Conservation (phyloP, 2,329 filamentous ascomycete species). For the Arthroderma sp. region DNA sequence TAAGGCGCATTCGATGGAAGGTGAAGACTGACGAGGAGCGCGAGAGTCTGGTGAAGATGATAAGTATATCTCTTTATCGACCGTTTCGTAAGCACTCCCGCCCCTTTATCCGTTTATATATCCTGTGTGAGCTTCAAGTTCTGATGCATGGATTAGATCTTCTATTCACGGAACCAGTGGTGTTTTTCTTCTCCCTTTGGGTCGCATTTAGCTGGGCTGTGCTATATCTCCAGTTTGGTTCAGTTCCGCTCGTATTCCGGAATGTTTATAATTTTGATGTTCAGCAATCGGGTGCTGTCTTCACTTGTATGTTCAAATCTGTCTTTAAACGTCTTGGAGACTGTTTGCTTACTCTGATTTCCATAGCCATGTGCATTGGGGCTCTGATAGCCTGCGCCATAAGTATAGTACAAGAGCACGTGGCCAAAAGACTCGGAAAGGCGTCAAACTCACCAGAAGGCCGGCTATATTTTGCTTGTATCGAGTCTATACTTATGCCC, state of each 20-base stretch:
- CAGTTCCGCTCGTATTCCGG: slow-evolving; percentile 64
- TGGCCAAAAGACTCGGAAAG: slow-evolving; percentile 41
- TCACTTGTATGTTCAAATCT: slow-evolving; percentile 34
- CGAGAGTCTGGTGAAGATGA: slow-evolving; percentile 53
- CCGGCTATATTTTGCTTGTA: slow-evolving; percentile 69
- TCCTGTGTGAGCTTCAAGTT: neutral
- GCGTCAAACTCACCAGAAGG: slow-evolving; percentile 51
- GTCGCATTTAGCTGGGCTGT: slow-evolving; percentile 81
- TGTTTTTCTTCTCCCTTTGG: slow-evolving; percentile 71
- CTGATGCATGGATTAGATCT: slow-evolving; percentile 26
- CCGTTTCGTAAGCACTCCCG: slow-evolving; percentile 48
- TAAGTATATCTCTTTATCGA: slow-evolving; percentile 58
- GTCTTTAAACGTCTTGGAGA: neutral
- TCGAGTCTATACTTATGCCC: slow-evolving; percentile 62
- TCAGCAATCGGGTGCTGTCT: slow-evolving; percentile 57
- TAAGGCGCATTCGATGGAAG: slow-evolving; percentile 59
- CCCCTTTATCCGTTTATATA: neutral
- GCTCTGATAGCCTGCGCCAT: slow-evolving; percentile 52
- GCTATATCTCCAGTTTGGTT: slow-evolving; percentile 71
- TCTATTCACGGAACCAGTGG: slow-evolving; percentile 50
- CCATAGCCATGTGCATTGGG: slow-evolving; percentile 52
- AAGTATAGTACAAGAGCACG: slow-evolving; percentile 58
- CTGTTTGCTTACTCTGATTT: neutral
- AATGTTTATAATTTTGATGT: slow-evolving; percentile 54
- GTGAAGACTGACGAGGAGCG: slow-evolving; percentile 68